phyloP scores from a whole-genome alignment of 768 basidiomycete genomes.

The Trametes meyenii region DNA sequence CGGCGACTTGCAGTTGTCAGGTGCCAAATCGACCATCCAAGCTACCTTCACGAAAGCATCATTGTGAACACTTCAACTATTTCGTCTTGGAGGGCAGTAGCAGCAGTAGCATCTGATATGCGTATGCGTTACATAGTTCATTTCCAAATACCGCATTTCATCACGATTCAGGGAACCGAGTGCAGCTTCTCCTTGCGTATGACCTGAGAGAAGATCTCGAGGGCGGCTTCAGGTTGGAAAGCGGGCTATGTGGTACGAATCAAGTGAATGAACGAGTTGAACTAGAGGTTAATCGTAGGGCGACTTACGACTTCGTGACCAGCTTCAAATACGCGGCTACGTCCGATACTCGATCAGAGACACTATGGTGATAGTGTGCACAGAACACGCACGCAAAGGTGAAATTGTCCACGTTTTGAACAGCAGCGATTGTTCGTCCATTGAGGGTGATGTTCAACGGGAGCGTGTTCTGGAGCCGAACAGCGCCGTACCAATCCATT shows the following conservation, averaged over 20 bases:
- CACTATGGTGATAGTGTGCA: background rate
- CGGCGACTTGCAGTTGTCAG: too few species aligned
- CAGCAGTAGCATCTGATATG: too few species aligned
- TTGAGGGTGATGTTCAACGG: slow-evolving; percentile 59
- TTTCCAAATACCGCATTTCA: too few species aligned
- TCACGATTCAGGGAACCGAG: slow-evolving; percentile 40
- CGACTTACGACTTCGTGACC: slow-evolving; percentile 67
- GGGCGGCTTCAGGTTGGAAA: slow-evolving; percentile 59
- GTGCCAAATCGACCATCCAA: too few species aligned
- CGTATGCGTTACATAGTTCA: too few species aligned
- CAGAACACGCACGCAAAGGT: slow-evolving; percentile 59
- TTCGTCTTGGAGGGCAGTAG: too few species aligned
- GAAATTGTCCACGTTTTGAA: slow-evolving; percentile 68
- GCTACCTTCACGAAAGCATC: too few species aligned
- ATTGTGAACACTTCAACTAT: too few species aligned
- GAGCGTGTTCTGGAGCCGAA: slow-evolving; percentile 42
- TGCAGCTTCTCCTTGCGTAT: slow-evolving; percentile 54
- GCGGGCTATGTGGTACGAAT: slow-evolving; percentile 51
- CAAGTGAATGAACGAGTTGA: too few species aligned
- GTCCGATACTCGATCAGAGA: background rate
- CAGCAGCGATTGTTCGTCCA: slow-evolving; percentile 54
- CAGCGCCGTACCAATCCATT: slow-evolving; percentile 51
- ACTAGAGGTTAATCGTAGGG: too few species aligned
- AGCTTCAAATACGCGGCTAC: slow-evolving; percentile 55
- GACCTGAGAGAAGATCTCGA: slow-evolving; percentile 62